Conservation (phyloP, 176 grass and related monocot genomes). For the Juncus effusus region DNA sequence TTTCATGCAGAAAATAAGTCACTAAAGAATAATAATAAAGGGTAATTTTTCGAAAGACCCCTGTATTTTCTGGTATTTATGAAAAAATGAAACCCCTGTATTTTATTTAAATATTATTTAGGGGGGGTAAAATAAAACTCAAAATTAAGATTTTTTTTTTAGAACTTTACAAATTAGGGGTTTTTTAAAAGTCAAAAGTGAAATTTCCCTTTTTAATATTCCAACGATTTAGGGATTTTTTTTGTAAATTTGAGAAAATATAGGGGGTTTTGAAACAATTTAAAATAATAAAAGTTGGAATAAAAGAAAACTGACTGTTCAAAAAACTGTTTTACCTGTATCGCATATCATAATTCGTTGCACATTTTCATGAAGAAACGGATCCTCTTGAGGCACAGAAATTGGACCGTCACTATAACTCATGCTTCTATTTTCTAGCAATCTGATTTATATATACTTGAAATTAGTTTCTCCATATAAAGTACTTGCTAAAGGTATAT, state of each 20-base stretch:
- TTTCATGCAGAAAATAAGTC: constrained; percentile 24
- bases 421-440: constrained; percentile 90
- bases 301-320: background rate
- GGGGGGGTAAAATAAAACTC: too few species aligned
- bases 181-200: too few species aligned
- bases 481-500: constrained; percentile 9
- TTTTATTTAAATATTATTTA: too few species aligned
- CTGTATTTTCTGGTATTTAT: background rate
- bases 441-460: constrained; percentile 48
- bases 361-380: constrained; percentile 73
- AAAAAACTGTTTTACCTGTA: constrained; percentile 53
- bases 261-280: background rate
- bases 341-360: constrained; percentile 89
- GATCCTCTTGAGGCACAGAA: constrained; percentile 63
- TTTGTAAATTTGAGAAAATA: too few species aligned
- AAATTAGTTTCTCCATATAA: background rate
- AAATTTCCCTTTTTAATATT: too few species aligned
- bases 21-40: background rate
- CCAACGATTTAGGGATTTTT: too few species aligned
- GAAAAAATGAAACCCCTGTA: too few species aligned
- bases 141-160: background rate
- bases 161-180: too few species aligned
- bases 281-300: background rate
- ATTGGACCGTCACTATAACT: constrained; percentile 93
- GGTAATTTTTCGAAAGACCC: constrained; percentile 6